Base-by-base conservation (phyloP, 177 flowering plant species). In the Vitis hybrid region DNA sequence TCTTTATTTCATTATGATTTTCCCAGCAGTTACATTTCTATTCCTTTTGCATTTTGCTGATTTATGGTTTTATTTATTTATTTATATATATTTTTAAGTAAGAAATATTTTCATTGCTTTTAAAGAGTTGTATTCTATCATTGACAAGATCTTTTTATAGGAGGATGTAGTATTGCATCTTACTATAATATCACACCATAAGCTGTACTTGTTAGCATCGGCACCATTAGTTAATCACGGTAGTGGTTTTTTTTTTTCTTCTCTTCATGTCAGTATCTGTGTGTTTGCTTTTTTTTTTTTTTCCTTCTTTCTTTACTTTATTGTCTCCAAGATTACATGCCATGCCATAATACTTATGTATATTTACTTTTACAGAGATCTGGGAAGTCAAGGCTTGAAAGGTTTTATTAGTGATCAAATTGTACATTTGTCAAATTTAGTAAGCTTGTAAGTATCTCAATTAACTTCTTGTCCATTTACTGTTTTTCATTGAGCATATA, bases 371-470 rank as follows among this genome's bases (percentile, higher is more conserved):
- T 75, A 51, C 82, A 95, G 99, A 70, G 97, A 93, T 78, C 92
- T 95, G 71, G 95, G 87, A 60, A 93, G 92, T 80, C 98, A 93
- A 79, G 99, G 98, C 55, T 74, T 95, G 87, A 95, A 93, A 75
- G 99, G 99, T 56, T 85, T 62, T 72, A 89, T 95, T 52, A 87
- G 94, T 77, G 97, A 93, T 56, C 82, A 91, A 75, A 95, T 95
- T 68, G 75, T 81, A 75, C 85, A 86, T 74, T 79, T 95, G 76
- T 48, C 89, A 70, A 84, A 91, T 78, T 88, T 95, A 88, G 90
- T 89, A 82, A 89, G 88, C 97, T 79, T 95, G 99, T 95, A 90
- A 93, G 99, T 91, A 87, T 83, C 87, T 63, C 70, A 73, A 63
- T 54, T 49, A 62, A 32, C 17, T 64, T 60, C 64, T 6, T 40